Evolutionary conservation across 176 grass and related monocot genomes (phyloP).

Genomic region (Musa troglodytarum): DNA sequence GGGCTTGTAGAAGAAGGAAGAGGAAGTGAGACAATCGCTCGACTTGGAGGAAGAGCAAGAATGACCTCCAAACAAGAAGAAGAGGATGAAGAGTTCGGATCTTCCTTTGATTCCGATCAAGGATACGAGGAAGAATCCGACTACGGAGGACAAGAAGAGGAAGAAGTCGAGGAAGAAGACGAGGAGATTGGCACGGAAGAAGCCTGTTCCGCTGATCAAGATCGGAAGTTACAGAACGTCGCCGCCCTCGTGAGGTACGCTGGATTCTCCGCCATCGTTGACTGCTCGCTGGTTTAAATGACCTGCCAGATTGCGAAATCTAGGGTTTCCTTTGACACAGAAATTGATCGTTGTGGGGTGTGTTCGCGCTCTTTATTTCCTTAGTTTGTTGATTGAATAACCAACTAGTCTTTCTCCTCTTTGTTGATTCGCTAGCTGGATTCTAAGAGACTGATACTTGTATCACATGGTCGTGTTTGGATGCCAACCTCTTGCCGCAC

Average conservation of each 20-base stretch:
- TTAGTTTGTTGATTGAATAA: background rate
- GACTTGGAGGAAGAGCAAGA: background rate
- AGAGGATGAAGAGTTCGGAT: constrained; percentile 29
- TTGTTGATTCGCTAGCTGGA: background rate
- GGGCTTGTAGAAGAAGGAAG: background rate
- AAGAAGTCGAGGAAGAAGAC: constrained; percentile 17
- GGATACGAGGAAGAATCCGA: constrained; percentile 19
- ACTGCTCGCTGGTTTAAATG: background rate
- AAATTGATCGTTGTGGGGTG: background rate
- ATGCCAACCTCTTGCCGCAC: no score
- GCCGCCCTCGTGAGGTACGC: constrained; percentile 70
- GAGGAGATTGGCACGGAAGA: constrained; percentile 24
- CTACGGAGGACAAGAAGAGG: constrained; percentile 19
- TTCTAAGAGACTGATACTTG: background rate
- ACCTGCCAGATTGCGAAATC: background rate
- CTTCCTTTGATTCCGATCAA: constrained; percentile 38
- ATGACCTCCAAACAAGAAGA: constrained; percentile 18
- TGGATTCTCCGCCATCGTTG: background rate
- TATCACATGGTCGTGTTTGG: no score
- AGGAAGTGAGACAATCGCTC: background rate
- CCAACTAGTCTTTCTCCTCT: background rate
- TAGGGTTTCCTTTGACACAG: background rate
- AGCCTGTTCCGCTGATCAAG: constrained; percentile 21
- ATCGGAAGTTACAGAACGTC: constrained; percentile 78
- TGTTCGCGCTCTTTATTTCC: background rate